phyloP scores from a whole-genome alignment of 768 basidiomycete species.

The Lepiota brunneoincarnata region DNA sequence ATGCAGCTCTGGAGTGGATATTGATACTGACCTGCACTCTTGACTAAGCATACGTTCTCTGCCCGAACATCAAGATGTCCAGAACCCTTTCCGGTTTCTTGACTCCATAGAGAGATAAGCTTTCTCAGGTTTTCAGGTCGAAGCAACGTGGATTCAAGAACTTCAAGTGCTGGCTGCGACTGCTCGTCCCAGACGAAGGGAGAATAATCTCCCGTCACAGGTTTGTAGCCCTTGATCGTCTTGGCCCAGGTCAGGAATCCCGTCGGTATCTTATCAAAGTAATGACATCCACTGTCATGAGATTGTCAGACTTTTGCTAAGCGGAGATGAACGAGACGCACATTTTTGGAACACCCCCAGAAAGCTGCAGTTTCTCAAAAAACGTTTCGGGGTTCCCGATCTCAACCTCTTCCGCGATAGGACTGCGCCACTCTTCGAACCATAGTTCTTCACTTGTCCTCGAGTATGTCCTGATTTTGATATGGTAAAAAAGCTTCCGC shows the following conservation, averaged over 20 bases:
- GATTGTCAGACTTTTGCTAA: constrained; percentile 9
- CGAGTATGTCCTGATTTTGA: constrained; percentile 60
- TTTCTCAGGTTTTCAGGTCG: constrained; percentile 58
- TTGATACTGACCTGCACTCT: constrained; percentile 32
- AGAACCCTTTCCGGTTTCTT: constrained; percentile 68
- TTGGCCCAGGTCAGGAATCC: constrained; percentile 79
- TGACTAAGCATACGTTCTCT: constrained; percentile 41
- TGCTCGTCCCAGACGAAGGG: constrained; percentile 50
- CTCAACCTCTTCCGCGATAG: constrained; percentile 44
- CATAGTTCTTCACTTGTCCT: constrained; percentile 72
- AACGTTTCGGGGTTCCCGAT: constrained; percentile 51
- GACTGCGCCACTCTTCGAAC: constrained; percentile 71
- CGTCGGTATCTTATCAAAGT: constrained; percentile 71
- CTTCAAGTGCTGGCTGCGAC: constrained; percentile 48
- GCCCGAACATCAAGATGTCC: constrained; percentile 54
- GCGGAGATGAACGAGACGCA: constrained; percentile 19
- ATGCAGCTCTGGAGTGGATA: background rate
- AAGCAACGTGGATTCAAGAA: constrained; percentile 45
- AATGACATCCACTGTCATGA: constrained; percentile 38
- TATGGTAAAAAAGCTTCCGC: constrained; percentile 8
- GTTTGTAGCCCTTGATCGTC: constrained; percentile 58
- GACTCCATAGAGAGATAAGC: constrained; percentile 67
- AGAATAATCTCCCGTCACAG: constrained; percentile 32
- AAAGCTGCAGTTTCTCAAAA: constrained; percentile 41
- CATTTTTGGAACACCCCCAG: constrained; percentile 26